These are phyloP conservation scores for Bryopsis sp. DNA, from an alignment of 139 green algal species.

Conservation along the genomic window DNA sequence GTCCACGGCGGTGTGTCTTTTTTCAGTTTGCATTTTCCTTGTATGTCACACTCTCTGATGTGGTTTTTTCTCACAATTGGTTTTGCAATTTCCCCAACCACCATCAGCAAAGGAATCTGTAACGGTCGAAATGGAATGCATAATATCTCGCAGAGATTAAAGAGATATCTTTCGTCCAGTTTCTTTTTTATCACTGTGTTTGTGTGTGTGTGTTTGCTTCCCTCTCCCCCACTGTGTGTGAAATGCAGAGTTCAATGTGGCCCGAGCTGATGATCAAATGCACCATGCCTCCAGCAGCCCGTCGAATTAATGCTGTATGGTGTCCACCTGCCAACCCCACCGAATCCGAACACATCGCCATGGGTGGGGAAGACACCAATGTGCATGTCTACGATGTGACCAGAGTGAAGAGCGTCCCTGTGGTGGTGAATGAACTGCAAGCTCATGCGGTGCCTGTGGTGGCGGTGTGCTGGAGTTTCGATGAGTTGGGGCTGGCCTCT, in stretches of 20 bases:
- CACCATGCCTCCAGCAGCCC: constrained; percentile 20
- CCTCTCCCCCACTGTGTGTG: too few relatives aligned
- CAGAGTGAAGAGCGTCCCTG: background rate
- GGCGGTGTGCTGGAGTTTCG: constrained; percentile 27
- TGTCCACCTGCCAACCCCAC: constrained; percentile 19
- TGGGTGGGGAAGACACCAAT: constrained; percentile 26
- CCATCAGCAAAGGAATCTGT: too few relatives aligned
- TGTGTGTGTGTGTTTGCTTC: too few relatives aligned
- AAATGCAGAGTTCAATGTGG: constrained; percentile 11
- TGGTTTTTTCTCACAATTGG: too few relatives aligned
- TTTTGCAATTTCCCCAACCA: too few relatives aligned
- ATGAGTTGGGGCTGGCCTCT: constrained; percentile 22
- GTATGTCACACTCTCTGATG: too few relatives aligned
- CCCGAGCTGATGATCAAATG: constrained; percentile 20
- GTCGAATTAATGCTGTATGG: constrained; percentile 24
- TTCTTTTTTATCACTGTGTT: too few relatives aligned
- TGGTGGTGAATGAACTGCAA: constrained; percentile 25
- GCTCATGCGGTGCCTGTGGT: constrained; percentile 25
- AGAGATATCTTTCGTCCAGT: too few relatives aligned
- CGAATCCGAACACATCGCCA: constrained; percentile 28
- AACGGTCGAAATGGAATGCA: too few relatives aligned
- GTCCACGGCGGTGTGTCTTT: too few relatives aligned
- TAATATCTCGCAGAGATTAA: too few relatives aligned
- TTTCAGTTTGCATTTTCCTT: too few relatives aligned
- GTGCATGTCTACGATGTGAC: constrained; percentile 33